Evolutionary conservation across 2,329 filamentous ascomycete species (phyloP), one percentile per base, ranked within the genome.

Genomic region (Aspergillus chevalieri): DNA sequence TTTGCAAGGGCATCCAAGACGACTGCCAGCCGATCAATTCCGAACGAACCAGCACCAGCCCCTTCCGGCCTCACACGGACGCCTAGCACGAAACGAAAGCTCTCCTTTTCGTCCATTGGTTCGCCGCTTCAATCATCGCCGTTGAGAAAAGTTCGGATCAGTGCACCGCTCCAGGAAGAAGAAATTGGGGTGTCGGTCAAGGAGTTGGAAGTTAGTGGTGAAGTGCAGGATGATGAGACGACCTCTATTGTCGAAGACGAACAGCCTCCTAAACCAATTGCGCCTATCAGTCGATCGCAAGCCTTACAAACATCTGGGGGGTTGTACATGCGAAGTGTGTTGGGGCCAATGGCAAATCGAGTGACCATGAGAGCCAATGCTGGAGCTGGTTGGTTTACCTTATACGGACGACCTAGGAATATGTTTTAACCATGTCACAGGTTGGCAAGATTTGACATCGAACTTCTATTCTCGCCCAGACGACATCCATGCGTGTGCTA

Each of bases 391-490:
- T 52, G 42, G 66, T 66, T 43, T 49, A 47, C 15, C 21, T n/a
- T 46, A 17, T 19, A 36, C 44, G 44, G 15, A 24, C 21, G 39
- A 34, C 21, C 15, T 45, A 22, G 36, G 24, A 45, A 14, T n/a
- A 41, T 28, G 42, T 47, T 53, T 57, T 67, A 43, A 63, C 53
- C 38, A 36, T 54, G 43, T 14, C 52, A 52, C 62, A 66, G 75
- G 77, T 48, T 84, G 80, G 80, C 77, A 78, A 63, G 73, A 79
- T 56, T 74, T 83, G 61, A 81, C 81, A 3, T 74, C 78, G 22
- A 68, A 77, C 49, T 86, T 85, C 63, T 80, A 82, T 61, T 81
- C 78, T 33, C 69, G 71, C 28, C 72, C 81, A 6, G 71, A 75
- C 8, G 82, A 85, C 59, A 61, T 71, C 14, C 74, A 83, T 59